These are phyloP conservation scores for Intubia oerlemansii DNA, from an alignment of 2,329 filamentous ascomycete genomes.

Conservation along the genomic window DNA sequence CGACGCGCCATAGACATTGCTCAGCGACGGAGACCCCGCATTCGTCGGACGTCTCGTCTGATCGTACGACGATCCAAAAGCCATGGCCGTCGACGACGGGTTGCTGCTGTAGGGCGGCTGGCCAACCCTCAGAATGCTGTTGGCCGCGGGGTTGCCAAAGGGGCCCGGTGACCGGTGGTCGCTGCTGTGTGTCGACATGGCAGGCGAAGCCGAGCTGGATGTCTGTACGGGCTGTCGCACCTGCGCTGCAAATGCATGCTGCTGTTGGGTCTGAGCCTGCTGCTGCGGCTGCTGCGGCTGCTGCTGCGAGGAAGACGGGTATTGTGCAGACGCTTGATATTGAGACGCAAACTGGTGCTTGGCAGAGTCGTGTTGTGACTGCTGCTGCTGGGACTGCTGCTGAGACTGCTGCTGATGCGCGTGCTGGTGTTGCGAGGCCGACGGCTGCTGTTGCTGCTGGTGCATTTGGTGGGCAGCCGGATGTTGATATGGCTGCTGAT, in stretches of 20 bases:
- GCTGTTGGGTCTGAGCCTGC: slow-evolving; percentile 2
- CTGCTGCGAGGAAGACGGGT: slow-evolving; percentile 1
- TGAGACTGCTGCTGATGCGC: slow-evolving; percentile 7
- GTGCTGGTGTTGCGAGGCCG: slow-evolving; percentile 9
- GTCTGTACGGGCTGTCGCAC: slow-evolving; percentile 9
- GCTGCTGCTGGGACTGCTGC: too few relatives aligned
- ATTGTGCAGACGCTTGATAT: slow-evolving; percentile 3
- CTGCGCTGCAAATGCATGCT: slow-evolving; percentile 9
- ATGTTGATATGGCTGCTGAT: too few relatives aligned
- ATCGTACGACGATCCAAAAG: slow-evolving; percentile 6
- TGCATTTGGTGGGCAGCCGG: too few relatives aligned
- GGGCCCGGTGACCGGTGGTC: slow-evolving; percentile 7
- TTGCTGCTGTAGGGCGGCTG: slow-evolving; percentile 2
- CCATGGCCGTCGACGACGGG: slow-evolving; percentile 2
- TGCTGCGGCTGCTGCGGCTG: slow-evolving; percentile 6
- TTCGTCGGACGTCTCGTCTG: slow-evolving; percentile 5
- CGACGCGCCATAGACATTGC: slow-evolving; percentile 5
- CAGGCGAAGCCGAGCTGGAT: slow-evolving; percentile 5
- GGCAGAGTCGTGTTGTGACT: too few relatives aligned
- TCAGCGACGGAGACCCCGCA: slow-evolving; percentile 5
- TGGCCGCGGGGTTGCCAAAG: slow-evolving; percentile 3
- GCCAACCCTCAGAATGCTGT: neutral
- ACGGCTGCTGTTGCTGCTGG: slow-evolving; percentile 3
- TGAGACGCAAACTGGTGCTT: slow-evolving; percentile 2
- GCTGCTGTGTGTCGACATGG: slow-evolving; percentile 2